Evolutionary conservation across 768 basidiomycete genomes (phyloP).

Genomic region (Psilocybe subaeruginosa): DNA sequence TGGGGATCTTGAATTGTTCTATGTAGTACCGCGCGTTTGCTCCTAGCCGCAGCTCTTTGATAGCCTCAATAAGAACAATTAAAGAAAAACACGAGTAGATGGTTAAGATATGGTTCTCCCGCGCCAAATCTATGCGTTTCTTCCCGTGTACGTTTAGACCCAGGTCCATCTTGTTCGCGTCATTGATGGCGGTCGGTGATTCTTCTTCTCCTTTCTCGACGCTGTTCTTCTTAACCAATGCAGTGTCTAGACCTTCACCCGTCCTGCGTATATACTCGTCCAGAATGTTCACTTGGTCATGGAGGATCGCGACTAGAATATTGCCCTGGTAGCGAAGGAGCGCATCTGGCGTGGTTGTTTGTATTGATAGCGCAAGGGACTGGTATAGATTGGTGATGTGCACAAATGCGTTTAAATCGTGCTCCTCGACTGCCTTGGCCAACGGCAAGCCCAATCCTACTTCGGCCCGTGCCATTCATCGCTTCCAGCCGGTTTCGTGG

Average conservation of each 20-base stretch:
- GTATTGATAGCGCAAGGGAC: slow-evolving; percentile 25
- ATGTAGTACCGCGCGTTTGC: slow-evolving; percentile 72
- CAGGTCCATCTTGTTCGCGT: slow-evolving; percentile 50
- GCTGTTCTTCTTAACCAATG: slow-evolving; percentile 22
- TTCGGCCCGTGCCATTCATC: too few relatives aligned
- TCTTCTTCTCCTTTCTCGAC: slow-evolving; percentile 24
- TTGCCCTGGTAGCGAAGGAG: slow-evolving; percentile 24
- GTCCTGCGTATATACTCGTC: slow-evolving; percentile 60
- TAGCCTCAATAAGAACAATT: slow-evolving; percentile 81
- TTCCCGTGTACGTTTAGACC: slow-evolving; percentile 66
- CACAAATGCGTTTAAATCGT: slow-evolving; percentile 55
- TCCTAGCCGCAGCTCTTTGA: slow-evolving; percentile 85
- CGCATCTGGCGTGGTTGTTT: too few relatives aligned
- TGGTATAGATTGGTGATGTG: slow-evolving; percentile 48
- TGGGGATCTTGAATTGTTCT: slow-evolving; percentile 65
- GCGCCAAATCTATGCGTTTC: slow-evolving; percentile 57
- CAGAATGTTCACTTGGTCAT: slow-evolving; percentile 53
- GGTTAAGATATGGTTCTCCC: slow-evolving; percentile 52
- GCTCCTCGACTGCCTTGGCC: slow-evolving; percentile 37
- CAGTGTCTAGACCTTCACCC: slow-evolving; percentile 42
- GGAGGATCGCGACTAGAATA: slow-evolving; percentile 30
- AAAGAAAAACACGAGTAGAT: slow-evolving; percentile 23
- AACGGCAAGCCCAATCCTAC: slow-evolving; percentile 22
- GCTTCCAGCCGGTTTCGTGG: slow-evolving; percentile 1
- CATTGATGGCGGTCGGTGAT: slow-evolving; percentile 30